phyloP scores from a whole-genome alignment of 371 early-diverging fungal genomes.

The Nematocida sp. region DNA sequence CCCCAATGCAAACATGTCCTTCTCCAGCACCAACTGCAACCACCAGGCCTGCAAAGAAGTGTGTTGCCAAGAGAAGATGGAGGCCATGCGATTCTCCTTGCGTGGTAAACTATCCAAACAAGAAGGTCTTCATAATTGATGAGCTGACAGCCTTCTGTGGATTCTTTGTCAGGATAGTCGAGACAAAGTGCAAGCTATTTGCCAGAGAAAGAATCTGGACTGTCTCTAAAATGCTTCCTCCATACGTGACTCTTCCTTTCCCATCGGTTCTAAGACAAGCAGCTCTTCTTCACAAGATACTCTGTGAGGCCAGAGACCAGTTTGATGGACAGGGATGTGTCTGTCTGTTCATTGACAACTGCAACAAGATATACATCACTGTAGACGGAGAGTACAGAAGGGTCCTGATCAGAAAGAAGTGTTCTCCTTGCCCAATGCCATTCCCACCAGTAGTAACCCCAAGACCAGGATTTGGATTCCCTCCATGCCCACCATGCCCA shows the following conservation, averaged over 20 bases:
- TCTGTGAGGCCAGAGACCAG: slow-evolving; percentile 32
- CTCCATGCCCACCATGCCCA: not conserved
- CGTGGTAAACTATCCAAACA: slow-evolving; percentile 33
- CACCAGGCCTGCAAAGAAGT: slow-evolving; percentile 16
- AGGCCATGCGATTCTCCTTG: slow-evolving; percentile 47
- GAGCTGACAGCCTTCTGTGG: slow-evolving; percentile 33
- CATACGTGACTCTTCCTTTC: not conserved
- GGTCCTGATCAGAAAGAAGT: not conserved
- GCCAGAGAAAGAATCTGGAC: slow-evolving; percentile 24
- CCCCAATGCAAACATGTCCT: too few species aligned
- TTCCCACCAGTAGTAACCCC: slow-evolving; percentile 6
- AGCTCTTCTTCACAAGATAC: slow-evolving; percentile 15
- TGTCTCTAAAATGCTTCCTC: slow-evolving; percentile 26
- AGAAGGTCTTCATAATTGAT: slow-evolving; percentile 45
- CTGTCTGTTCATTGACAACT: slow-evolving; percentile 51
- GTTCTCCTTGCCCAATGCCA: slow-evolving; percentile 3
- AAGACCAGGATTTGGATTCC: not conserved
- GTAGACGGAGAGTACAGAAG: slow-evolving; percentile 22
- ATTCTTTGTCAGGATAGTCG: slow-evolving; percentile 37
- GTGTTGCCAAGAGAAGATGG: slow-evolving; percentile 19
- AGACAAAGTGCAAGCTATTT: slow-evolving; percentile 31
- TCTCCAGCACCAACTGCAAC: not conserved
- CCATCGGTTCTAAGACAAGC: slow-evolving; percentile 24
- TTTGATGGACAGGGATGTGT: slow-evolving; percentile 45
- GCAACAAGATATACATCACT: slow-evolving; percentile 38